These are phyloP conservation scores for Colletotrichum lindemuthianum DNA, from an alignment of 2,329 filamentous ascomycete genomes.

Conservation along the genomic window DNA sequence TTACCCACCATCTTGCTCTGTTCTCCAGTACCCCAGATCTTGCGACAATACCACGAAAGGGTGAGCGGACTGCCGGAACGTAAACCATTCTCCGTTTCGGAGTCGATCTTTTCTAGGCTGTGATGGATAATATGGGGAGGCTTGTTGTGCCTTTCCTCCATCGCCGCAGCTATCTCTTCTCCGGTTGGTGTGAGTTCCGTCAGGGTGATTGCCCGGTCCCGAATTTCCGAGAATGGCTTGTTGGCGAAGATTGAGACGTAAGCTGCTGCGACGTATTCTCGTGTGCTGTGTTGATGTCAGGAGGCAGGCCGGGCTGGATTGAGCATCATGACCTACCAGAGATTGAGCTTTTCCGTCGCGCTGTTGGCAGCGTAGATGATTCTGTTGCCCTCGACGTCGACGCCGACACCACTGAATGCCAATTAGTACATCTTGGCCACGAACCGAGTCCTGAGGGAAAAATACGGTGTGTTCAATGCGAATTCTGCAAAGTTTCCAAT, in stretches of 20 bases:
- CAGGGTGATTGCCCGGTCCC: slow-evolving; percentile 39
- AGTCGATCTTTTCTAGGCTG: slow-evolving; percentile 39
- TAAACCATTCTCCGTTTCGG: slow-evolving; percentile 38
- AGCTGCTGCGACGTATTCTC: slow-evolving; percentile 42
- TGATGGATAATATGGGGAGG: slow-evolving; percentile 36
- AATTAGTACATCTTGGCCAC: no score
- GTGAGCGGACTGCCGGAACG: slow-evolving; percentile 34
- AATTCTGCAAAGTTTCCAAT: slow-evolving; percentile 43
- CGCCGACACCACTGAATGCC: slow-evolving; percentile 3
- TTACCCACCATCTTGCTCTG: slow-evolving; percentile 34
- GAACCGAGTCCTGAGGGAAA: background rate
- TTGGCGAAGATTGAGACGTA: slow-evolving; percentile 43
- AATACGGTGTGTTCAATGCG: slow-evolving; percentile 35
- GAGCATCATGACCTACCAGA: slow-evolving; percentile 3
- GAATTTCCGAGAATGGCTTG: slow-evolving; percentile 38
- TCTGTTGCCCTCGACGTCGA: slow-evolving; percentile 10
- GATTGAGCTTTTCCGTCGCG: background rate
- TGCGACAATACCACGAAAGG: slow-evolving; percentile 42
- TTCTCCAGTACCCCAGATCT: slow-evolving; percentile 41
- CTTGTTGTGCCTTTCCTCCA: slow-evolving; percentile 38
- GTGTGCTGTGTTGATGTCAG: slow-evolving; percentile 32
- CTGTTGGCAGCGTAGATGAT: slow-evolving; percentile 16
- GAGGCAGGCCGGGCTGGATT: background rate
- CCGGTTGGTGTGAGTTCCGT: slow-evolving; percentile 41
- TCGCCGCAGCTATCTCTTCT: slow-evolving; percentile 36